Base-by-base conservation (phyloP, 768 basidiomycete species). In the Rhizopogon roseolus region DNA sequence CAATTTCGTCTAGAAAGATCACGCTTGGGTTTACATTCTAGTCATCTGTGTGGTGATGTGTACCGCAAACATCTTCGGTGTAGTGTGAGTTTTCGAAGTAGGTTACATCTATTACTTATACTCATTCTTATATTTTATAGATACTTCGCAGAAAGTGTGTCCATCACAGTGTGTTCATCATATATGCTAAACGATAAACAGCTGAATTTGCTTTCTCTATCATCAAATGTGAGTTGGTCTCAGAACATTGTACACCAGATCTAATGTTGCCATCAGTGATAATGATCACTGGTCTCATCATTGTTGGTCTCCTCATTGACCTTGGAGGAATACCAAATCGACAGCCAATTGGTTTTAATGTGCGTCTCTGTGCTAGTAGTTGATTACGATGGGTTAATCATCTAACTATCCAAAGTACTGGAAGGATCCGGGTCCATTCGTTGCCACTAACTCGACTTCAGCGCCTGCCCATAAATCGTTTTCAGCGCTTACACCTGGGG, bases 201-300 rank as follows among this genome's bases (percentile, higher is more conserved):
- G 84, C 84, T 25, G 85, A 88, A 62, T 88, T 87, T 66, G 41
- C 76, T 45, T 86, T 86, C 66, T 81, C 85, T 13, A 71, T 81
- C 49, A 78, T 86, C 66, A 87, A 87, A 66, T 66, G 84, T 86
- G n/a, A 49, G 16, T 4, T 16, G 6, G 4, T 28, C 46, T 53
- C 5, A 37, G 13, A 9, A 8, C 6, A 45, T 13, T 29, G 5
- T 46, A 25, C 10, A 38, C 27, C 14, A 34, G 39, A 37, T 41
- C 45, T 7, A 22, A 39, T 14, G 19, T 39, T 8, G 34, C 49
- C 16, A 57, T 57, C 46, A 85, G 83, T 86, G 32, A 60, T 65
- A 17, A 65, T 86, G 52, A 87, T 88, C 46, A 76, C 78, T 52
- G 76, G 80, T n/a, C 71, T 87, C 34, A 75, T 88, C 43, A 53